These are phyloP conservation scores for Kodamaea sagamina DNA, from an alignment of 805 yeast species.

Conservation along the genomic window DNA sequence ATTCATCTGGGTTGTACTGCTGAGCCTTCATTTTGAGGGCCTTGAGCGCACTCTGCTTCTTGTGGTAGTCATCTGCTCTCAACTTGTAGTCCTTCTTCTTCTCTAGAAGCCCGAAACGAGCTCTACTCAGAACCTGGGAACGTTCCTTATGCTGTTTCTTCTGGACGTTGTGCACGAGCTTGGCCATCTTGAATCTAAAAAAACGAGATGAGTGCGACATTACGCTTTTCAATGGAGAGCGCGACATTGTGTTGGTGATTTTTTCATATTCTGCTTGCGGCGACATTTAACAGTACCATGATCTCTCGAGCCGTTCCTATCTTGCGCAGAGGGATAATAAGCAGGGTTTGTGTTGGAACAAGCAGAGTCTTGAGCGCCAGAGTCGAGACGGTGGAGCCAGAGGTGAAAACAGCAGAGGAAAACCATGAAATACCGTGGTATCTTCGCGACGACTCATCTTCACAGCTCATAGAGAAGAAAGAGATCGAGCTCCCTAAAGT, in stretches of 20 bases:
- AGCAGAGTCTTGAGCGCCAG: no score
- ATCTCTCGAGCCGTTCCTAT: constrained; percentile 3
- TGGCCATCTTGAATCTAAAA: constrained; percentile 53
- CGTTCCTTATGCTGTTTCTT: constrained; percentile 96
- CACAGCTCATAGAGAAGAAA: constrained; percentile 28
- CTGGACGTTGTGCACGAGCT: constrained; percentile 84
- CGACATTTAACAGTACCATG: constrained; percentile 2
- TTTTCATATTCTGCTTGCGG: background rate
- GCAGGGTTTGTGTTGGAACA: background rate
- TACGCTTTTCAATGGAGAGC: background rate
- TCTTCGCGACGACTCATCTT: constrained; percentile 45
- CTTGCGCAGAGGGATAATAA: constrained; percentile 2
- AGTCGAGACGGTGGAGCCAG: background rate
- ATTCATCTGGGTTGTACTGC: constrained; percentile 89
- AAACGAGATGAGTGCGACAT: constrained; percentile 12
- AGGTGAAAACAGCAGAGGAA: background rate
- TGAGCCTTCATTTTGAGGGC: constrained; percentile 71
- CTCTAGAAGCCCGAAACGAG: constrained; percentile 81
- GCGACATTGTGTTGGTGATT: constrained; percentile 9
- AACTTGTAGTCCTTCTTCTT: constrained; percentile 65
- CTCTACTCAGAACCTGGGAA: constrained; percentile 76
- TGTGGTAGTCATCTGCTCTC: constrained; percentile 58
- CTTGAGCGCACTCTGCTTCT: constrained; percentile 65
- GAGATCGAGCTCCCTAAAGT: constrained; percentile 49
- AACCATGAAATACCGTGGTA: constrained; percentile 56